Evolutionary conservation across 2,329 filamentous ascomycete species (phyloP).

Genomic region (Diaporthe humulicola): DNA sequence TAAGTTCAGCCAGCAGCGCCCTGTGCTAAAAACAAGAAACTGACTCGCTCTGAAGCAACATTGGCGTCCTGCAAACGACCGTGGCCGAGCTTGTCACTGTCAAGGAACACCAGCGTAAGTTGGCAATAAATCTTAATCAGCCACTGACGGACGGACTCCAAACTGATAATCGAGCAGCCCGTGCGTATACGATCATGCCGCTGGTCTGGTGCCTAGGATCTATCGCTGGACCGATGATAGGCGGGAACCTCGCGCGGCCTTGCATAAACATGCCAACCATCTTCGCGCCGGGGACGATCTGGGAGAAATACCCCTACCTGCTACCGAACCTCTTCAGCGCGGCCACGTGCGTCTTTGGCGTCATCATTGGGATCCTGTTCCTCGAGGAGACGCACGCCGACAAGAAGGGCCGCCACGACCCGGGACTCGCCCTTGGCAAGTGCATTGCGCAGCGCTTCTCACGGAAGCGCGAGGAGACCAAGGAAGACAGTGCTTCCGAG

Average conservation of each 20-base stretch:
- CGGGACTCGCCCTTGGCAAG: slow-evolving; percentile 81
- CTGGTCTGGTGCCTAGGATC: slow-evolving; percentile 98
- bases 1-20: slow-evolving; percentile 59
- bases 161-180: slow-evolving; percentile 64
- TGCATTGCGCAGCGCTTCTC: slow-evolving; percentile 70
- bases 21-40: slow-evolving; percentile 23
- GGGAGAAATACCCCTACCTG: slow-evolving; percentile 90
- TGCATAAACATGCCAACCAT: slow-evolving; percentile 83
- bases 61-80: slow-evolving; percentile 94
- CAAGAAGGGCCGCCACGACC: slow-evolving; percentile 82
- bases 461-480: slow-evolving; percentile 54
- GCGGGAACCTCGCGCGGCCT: slow-evolving; percentile 89
- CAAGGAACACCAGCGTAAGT: slow-evolving; percentile 91
- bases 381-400: slow-evolving; percentile 93
- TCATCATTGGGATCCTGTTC: slow-evolving; percentile 85
- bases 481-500: slow-evolving; percentile 59
- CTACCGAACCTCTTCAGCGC: slow-evolving; percentile 94
- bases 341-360: slow-evolving; percentile 79
- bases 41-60: slow-evolving; percentile 74
- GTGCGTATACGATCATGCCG: slow-evolving; percentile 97
- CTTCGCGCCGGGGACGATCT: slow-evolving; percentile 81
- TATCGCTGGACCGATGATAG: slow-evolving; percentile 91
- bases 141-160: slow-evolving; percentile 33
- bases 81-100: slow-evolving; percentile 93
- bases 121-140: slow-evolving; percentile 7